Base-by-base conservation (phyloP, 371 early-diverging fungal species). In the Circinella minor region DNA sequence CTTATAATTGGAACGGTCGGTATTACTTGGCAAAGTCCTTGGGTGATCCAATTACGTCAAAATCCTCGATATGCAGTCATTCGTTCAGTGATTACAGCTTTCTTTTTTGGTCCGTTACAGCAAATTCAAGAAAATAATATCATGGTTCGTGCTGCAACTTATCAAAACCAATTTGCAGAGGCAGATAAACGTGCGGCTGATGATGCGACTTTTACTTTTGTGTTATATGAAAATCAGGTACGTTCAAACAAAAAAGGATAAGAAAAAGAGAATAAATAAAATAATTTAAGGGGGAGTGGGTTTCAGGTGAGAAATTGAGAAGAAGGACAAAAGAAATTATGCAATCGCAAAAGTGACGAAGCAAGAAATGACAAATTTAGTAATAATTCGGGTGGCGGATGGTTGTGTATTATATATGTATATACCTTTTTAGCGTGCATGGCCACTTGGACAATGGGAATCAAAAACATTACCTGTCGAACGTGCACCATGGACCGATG, bases 401-500 rank as follows among this genome's bases (percentile, higher is more conserved):
- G 6, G 43, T 43, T 6, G 11, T 43, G 11, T 11, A 11, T 9
- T 43, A 11, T 43, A 9, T 43, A 1, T 43, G 6, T 43, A 43
- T 43, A 43, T 43, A 11, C 1, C 6, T 27, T 3, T 36, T 47
- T 47, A 72, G 72, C 72, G 72, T 20, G 67, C 48, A n/a, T 65
- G 65, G 70, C 65, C 61, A 47, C 47, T 68, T n/a, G 72, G 72
- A 43, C 72, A 72, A 68, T 72, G 72, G 70, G 51, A 63, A 34
- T 34, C 27, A 34, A 39, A 18, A 15, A 57, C 61, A 17, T 54
- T 68, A 7, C 63, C 65, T 17, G 27, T 64, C 9, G 72, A 72
- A 11, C 63, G 65, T 20, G 48, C 68, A 1, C 37, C 72, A 10
- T 72, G 72, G 72, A 67, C 68, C 14, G 72, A 72, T 59, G 72